A percentile compares a stretch with the other conserved stretches of the same genome.
phyloP scores from a whole-genome alignment of 257 asterid genomes.

The Voacanga thouarsii region DNA sequence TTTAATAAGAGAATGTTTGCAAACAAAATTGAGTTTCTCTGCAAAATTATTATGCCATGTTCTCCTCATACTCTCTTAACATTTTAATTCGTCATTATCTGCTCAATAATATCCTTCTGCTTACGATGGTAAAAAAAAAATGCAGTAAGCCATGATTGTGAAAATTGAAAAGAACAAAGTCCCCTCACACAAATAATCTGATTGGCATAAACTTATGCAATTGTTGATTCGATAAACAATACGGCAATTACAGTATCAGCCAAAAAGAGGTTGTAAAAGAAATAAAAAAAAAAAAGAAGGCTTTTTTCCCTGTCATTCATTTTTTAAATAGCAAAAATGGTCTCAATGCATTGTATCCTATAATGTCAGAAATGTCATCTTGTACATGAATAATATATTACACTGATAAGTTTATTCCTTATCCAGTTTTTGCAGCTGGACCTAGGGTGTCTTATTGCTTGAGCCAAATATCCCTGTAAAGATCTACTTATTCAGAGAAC shows the following conservation, averaged over 20 bases:
- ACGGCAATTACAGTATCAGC: neutral
- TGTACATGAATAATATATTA: neutral
- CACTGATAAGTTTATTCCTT: neutral
- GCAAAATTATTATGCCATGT: no score
- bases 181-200: neutral
- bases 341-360: neutral
- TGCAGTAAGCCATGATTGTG: neutral
- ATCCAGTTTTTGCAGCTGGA: constrained; percentile 1
- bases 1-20: no score
- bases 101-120: neutral
- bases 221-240: no score
- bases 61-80: neutral
- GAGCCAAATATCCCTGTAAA: constrained; percentile 4
- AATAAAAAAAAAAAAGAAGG: neutral
- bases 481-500: neutral
- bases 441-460: neutral
- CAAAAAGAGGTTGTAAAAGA: neutral
- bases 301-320: neutral
- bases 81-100: neutral
- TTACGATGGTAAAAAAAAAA: no score
- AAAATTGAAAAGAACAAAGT: no score
- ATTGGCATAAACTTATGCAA: neutral
- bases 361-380: neutral
- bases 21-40: no score
- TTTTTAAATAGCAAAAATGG: neutral